Evolutionary conservation across 2,329 filamentous ascomycete species (phyloP).

Genomic region (Verticillium klebahnii): DNA sequence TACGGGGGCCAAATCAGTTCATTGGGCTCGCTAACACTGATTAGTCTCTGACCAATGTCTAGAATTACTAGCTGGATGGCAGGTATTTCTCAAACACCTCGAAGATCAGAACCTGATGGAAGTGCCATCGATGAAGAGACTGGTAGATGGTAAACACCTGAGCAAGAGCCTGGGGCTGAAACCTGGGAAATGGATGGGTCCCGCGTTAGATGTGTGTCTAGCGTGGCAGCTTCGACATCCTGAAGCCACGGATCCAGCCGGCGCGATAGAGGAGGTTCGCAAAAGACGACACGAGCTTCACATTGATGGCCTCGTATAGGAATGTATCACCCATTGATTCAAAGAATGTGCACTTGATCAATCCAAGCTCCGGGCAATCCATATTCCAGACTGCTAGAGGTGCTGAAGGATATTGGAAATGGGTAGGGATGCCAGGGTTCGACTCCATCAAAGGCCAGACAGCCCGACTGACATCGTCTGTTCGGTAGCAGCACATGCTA

Average conservation of each 20-base stretch:
- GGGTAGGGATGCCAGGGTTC: too few relatives aligned
- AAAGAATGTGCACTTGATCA: too few relatives aligned
- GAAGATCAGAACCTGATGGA: conserved; percentile 51
- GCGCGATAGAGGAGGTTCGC: conserved; percentile 56
- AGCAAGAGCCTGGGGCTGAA: conserved; percentile 62
- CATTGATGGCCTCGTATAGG: conserved; percentile 20
- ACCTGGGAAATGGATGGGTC: conserved; percentile 79
- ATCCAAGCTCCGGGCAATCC: too few relatives aligned
- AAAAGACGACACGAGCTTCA: conserved; percentile 47
- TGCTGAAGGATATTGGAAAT: too few relatives aligned
- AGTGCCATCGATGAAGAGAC: conserved; percentile 51
- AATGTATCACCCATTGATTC: too few relatives aligned
- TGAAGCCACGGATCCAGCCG: conserved; percentile 50
- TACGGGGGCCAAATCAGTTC: neutral
- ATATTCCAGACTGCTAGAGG: too few relatives aligned
- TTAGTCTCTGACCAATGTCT: neutral
- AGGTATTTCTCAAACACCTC: conserved; percentile 51
- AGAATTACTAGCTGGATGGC: conserved; percentile 45
- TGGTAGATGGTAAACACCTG: conserved; percentile 73
- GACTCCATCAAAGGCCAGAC: too few relatives aligned
- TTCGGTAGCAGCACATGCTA: too few relatives aligned
- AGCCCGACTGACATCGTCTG: too few relatives aligned
- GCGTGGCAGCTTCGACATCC: conserved; percentile 88
- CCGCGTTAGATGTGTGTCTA: conserved; percentile 73
- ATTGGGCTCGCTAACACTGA: neutral